These are phyloP conservation scores for Sorghum bicolor DNA, from an alignment of 176 grass and related monocot species.

Conservation along the genomic window Sorghum_bicolor_NCBIv3 NC_012872.2:64017501-64018000, in stretches of 20 bases:
- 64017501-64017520: neutral
- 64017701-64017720: neutral
- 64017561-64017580: neutral
- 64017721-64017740: neutral
- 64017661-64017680: neutral
- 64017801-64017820: conserved; percentile 7
- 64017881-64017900: neutral
- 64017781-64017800: neutral
- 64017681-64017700: conserved; percentile 6
- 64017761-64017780: neutral
- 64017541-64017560: neutral
- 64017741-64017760: conserved; percentile 20
- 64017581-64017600: neutral
- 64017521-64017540: neutral
- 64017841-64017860: neutral
- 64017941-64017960: conserved; percentile 13
- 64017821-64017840: neutral
- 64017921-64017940: conserved; percentile 7
- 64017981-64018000: conserved; percentile 74
- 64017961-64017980: conserved; percentile 54
- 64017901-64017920: neutral
- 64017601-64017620: neutral
- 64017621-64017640: neutral
- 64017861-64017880: conserved; percentile 15
- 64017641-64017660: neutral